Conservation (phyloP, 176 grass and related monocot species). For the Saccharum officinarum region DNA sequence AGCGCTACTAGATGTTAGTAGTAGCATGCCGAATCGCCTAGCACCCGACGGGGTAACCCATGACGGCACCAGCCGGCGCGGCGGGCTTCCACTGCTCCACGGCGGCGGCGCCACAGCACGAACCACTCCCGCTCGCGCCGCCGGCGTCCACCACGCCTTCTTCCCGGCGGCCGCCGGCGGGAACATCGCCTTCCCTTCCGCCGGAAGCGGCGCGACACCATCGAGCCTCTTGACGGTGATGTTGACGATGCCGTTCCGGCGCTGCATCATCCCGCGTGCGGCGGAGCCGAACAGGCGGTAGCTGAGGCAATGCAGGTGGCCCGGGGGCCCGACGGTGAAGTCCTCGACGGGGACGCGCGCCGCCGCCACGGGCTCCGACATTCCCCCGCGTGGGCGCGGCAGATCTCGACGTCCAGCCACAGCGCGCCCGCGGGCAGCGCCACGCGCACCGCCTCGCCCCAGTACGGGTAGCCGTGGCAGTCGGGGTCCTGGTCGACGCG, state of each 20-base stretch:
- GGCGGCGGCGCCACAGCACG: background rate
- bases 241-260: constrained; percentile 61
- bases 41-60: constrained; percentile 42
- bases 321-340: constrained; percentile 48
- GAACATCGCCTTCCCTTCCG: background rate
- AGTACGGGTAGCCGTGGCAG: constrained; percentile 53
- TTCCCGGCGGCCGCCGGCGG: background rate
- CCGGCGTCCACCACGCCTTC: background rate
- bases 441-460: constrained; percentile 44
- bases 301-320: constrained; percentile 73
- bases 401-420: constrained; percentile 45
- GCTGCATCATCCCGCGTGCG: background rate
- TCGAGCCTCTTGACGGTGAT: constrained; percentile 51
- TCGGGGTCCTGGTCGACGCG: constrained; percentile 18
- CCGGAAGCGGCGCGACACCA: background rate
- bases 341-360: constrained; percentile 48
- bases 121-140: background rate
- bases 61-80: constrained; percentile 36
- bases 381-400: background rate
- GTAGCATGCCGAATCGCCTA: background rate
- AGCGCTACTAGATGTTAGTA: background rate
- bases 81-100: background rate
- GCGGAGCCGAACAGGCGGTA: constrained; percentile 42
- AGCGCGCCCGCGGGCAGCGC: background rate
- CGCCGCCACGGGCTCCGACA: constrained; percentile 29